Percentiles rank a stretch among this genome's conserved stretches.
These are phyloP conservation scores for Abrus precatorius DNA, from an alignment of 306 rosid species.

Conservation along the genomic window DNA sequence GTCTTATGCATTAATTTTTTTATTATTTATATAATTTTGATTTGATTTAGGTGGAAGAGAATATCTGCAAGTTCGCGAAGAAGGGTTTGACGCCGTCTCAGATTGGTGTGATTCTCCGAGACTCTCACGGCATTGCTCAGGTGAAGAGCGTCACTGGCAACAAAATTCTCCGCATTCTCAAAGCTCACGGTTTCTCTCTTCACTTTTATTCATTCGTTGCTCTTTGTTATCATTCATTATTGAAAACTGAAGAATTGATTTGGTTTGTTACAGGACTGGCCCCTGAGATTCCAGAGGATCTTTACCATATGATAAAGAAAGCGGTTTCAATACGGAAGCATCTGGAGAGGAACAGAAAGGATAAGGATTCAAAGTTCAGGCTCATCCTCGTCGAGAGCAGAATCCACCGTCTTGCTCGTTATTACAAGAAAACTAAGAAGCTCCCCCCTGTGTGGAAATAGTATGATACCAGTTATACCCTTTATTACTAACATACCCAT, in stretches of 20 bases:
- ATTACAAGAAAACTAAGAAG: slow-evolving; percentile 93
- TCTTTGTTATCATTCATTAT: too few species aligned
- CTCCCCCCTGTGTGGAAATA: slow-evolving; percentile 93
- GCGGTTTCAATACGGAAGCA: slow-evolving; percentile 88
- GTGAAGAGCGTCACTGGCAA: slow-evolving; percentile 82
- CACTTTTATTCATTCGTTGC: too few species aligned
- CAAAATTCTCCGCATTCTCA: slow-evolving; percentile 83
- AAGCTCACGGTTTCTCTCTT: slow-evolving; percentile 73
- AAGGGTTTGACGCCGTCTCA: slow-evolving; percentile 95
- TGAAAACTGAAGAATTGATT: background rate
- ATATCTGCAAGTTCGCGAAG: slow-evolving; percentile 90
- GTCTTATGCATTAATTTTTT: background rate
- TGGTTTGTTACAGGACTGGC: slow-evolving; percentile 69
- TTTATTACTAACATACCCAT: too few species aligned
- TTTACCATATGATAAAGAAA: slow-evolving; percentile 91
- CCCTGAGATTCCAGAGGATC: slow-evolving; percentile 94
- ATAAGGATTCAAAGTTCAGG: slow-evolving; percentile 87
- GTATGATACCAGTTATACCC: slow-evolving; percentile 35
- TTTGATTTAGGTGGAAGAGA: slow-evolving; percentile 75
- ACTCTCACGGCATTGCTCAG: slow-evolving; percentile 93
- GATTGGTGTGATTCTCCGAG: slow-evolving; percentile 92
- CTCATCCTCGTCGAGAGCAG: slow-evolving; percentile 93
- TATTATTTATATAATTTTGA: background rate
- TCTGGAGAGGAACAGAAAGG: slow-evolving; percentile 91
- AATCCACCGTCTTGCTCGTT: slow-evolving; percentile 88